These are phyloP conservation scores for Paraleonurus japonicus DNA, from an alignment of 257 asterid genomes.

Conservation along the genomic window DNA sequence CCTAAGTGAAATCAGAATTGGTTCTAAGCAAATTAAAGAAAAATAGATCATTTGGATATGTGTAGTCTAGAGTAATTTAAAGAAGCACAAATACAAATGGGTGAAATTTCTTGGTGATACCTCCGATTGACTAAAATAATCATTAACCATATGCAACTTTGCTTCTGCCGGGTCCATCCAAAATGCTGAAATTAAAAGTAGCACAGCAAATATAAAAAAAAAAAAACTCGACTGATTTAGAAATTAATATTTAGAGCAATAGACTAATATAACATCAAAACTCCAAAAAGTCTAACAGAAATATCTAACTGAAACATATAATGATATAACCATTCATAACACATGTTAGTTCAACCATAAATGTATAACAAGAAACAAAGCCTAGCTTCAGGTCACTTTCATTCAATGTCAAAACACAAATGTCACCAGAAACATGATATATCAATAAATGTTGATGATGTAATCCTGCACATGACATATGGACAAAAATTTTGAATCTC, in stretches of 20 bases:
- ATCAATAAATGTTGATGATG: background rate
- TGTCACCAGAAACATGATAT: slow-evolving; percentile 3
- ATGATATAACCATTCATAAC: background rate
- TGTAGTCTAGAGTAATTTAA: background rate
- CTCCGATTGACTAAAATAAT: slow-evolving; percentile 79
- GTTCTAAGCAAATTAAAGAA: background rate
- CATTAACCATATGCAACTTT: slow-evolving; percentile 77
- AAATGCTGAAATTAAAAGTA: slow-evolving; percentile 54
- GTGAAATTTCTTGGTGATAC: slow-evolving; percentile 37
- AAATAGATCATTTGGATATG: background rate
- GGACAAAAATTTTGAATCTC: background rate
- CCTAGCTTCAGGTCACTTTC: background rate
- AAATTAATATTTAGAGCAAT: slow-evolving; percentile 8
- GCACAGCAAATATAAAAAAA: background rate
- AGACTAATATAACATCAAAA: background rate
- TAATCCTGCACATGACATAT: background rate
- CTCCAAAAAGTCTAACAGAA: background rate
- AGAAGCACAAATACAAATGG: slow-evolving; percentile 20
- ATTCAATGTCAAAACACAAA: background rate
- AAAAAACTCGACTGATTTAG: slow-evolving; percentile 16
- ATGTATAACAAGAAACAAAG: slow-evolving; percentile 6
- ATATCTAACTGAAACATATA: background rate
- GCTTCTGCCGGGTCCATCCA: slow-evolving; percentile 98
- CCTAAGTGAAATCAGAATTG: background rate
- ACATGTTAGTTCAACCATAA: background rate